Conservation (phyloP, 306 rosid genomes). For the Mucuna pruriens region DNA sequence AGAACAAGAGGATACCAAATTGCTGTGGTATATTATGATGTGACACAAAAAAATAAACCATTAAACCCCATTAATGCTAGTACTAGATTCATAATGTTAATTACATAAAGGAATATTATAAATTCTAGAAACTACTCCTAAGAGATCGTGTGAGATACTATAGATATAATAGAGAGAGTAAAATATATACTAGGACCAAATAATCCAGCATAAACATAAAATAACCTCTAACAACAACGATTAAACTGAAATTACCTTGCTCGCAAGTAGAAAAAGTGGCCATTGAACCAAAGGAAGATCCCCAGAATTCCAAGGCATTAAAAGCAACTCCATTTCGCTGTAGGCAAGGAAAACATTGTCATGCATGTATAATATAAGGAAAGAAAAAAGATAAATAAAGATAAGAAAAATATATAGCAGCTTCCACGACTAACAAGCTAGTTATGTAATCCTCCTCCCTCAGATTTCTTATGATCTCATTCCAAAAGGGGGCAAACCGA, state of each 20-base stretch:
- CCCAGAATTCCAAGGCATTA: constrained; percentile 82
- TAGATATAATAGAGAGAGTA: neutral
- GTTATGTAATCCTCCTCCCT: constrained; percentile 95
- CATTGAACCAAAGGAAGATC: constrained; percentile 85
- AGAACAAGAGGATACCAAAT: neutral
- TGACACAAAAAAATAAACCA: neutral
- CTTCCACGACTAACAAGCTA: constrained; percentile 67
- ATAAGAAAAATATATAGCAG: neutral
- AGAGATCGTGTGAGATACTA: neutral
- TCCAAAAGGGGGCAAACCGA: constrained; percentile 92
- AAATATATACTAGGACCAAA: neutral
- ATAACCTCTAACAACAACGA: neutral
- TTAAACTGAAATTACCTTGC: constrained; percentile 69
- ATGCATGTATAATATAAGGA: neutral
- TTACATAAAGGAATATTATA: neutral
- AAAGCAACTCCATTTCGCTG: constrained; percentile 90
- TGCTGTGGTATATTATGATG: neutral
- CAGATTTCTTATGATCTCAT: constrained; percentile 80
- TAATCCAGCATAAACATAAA: neutral
- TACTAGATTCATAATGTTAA: neutral
- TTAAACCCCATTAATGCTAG: neutral
- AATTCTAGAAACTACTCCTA: neutral
- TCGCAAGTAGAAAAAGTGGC: constrained; percentile 99
- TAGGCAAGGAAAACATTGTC: constrained; percentile 11
- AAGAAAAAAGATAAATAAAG: neutral